A percentile compares a stretch with the other conserved stretches of the same genome.
phyloP scores from a whole-genome alignment of 306 rosid species.

The Chamaecrista fasciculata region DNA sequence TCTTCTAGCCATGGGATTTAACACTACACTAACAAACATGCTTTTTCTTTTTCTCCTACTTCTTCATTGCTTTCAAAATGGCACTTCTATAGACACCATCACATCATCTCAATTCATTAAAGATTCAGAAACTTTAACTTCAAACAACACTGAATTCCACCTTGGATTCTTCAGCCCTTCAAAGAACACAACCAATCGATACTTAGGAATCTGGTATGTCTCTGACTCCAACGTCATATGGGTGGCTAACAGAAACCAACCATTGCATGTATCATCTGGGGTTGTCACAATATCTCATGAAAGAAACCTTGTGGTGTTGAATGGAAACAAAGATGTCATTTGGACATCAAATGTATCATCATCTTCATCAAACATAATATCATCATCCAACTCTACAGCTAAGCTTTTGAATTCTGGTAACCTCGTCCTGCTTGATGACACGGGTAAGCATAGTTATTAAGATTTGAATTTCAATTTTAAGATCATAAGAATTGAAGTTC shows the following conservation, averaged over 20 bases:
- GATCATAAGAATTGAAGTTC: too few relatives aligned
- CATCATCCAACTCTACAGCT: neutral
- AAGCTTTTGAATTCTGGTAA: constrained; percentile 32
- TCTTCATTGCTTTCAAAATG: too few relatives aligned
- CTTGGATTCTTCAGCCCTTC: neutral
- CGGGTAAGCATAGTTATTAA: too few relatives aligned
- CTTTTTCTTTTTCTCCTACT: too few relatives aligned
- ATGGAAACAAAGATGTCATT: constrained; percentile 4
- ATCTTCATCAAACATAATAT: neutral
- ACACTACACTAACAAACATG: too few relatives aligned
- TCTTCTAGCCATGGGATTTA: too few relatives aligned
- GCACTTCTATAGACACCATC: neutral
- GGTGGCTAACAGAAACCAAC: constrained; percentile 33
- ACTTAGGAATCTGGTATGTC: constrained; percentile 34
- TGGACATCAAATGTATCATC: constrained; percentile 34
- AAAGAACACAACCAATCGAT: constrained; percentile 9
- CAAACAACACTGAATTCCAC: neutral
- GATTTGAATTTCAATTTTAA: too few relatives aligned
- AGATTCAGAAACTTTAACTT: neutral
- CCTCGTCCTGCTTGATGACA: constrained; percentile 25
- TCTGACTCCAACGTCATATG: constrained; percentile 9
- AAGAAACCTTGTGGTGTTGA: constrained; percentile 24
- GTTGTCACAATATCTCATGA: constrained; percentile 4
- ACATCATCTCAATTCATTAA: neutral
- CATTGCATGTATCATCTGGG: constrained; percentile 17